Evolutionary conservation across 352 stramenopile genomes (phyloP), one percentile per base, ranked within the genome.

Genomic region (Bremia lactucae): DNA sequence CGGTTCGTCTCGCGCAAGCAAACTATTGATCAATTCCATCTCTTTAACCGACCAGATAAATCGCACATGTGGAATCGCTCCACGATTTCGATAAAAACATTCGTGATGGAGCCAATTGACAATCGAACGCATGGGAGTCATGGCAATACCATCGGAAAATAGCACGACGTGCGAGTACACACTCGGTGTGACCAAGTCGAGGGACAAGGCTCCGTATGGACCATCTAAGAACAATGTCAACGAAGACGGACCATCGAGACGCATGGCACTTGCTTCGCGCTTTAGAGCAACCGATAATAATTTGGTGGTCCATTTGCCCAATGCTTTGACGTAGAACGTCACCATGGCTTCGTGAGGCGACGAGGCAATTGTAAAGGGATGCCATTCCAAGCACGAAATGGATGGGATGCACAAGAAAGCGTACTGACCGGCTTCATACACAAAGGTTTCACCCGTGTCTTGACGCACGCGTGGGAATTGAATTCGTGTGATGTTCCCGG

Each of bases 321-420:
- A 8, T 0, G 62, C 52, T 24, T 70, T 71, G 38, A 92, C 69
- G 47, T 84, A 75, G 39, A 92, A 68, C 9, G 59, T 78, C 3
- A 85, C 59, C 52, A 75, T 60, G n/a, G 62, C 34, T 65, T 92
- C 72, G 16, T 71, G 57, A 0, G 80, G 79, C 2, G 73, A 76
- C 18, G 71, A 89, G 11, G 75, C 82, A 33, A 95, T 78, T 3
- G 76, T 89, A 46, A 94, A 94, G n/a, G 84, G 84, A 65, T 95
- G 84, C 82, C 84, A 95, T 55, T 94, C 57, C 0, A 81, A 52
- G 8, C 53, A 11, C 6, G 62, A 80, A 41, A 95, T 56, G 0
- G 51, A 42, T 0, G 79, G 80, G n/a, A 95, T 51, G 46, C 83
- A 87, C 19, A 95, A 34, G 46, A 91, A 92, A 0, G 67, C 71